phyloP scores from a whole-genome alignment of 345 rosid genomes.

The Eucalyptus viminalis region DNA sequence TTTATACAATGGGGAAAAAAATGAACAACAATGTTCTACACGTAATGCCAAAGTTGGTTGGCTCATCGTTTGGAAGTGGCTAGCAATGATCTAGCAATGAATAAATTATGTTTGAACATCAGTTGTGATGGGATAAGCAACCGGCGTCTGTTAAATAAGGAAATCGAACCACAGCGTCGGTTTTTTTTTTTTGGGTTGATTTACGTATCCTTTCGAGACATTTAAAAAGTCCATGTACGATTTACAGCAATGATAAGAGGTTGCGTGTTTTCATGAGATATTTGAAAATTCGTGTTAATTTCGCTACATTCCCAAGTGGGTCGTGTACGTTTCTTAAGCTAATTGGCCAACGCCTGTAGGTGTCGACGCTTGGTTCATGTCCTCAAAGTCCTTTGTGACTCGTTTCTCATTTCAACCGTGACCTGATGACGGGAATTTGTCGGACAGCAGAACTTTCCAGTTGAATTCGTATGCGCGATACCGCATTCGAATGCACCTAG shows the following conservation, averaged over 20 bases:
- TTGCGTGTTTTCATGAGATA: not conserved
- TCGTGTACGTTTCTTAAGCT: not conserved
- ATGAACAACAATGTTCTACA: not conserved
- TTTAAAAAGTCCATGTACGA: not conserved
- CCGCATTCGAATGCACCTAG: not conserved
- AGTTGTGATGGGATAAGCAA: not conserved
- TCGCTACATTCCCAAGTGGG: not conserved
- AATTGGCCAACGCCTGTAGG: not conserved
- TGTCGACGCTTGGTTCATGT: not conserved
- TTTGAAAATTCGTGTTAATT: not conserved
- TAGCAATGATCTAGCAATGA: not conserved
- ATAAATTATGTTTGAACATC: not conserved
- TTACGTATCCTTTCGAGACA: not conserved
- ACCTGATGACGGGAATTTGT: not conserved
- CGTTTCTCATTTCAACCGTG: not conserved
- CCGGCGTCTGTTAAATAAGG: not conserved
- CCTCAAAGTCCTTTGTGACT: not conserved
- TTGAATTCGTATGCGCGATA: rapidly evolving
- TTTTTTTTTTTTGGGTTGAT: not conserved
- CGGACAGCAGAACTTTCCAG: not conserved
- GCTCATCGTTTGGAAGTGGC: not conserved
- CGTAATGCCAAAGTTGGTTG: not conserved
- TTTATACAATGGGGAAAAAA: not conserved
- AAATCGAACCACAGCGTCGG: not conserved
- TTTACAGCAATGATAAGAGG: not conserved